phyloP scores from a whole-genome alignment of 2,329 filamentous ascomycete genomes.

The Aspergillus tamarii region DNA sequence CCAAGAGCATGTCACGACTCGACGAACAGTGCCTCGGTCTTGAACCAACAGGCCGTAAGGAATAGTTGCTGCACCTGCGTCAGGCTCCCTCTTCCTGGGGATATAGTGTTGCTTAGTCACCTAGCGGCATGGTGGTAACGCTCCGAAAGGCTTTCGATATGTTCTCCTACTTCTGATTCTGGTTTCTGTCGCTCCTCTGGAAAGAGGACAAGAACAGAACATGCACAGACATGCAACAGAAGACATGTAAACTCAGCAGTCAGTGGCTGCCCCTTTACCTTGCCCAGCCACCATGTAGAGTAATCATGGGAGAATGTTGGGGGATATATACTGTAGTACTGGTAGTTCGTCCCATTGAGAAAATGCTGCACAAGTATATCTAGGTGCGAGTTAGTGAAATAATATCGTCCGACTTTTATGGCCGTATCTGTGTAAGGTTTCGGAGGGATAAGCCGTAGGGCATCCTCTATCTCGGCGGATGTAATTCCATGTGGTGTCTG shows the following conservation, averaged over 20 bases:
- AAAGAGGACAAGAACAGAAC: slow-evolving; percentile 49
- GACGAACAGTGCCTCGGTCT: slow-evolving; percentile 51
- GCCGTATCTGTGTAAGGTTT: slow-evolving; percentile 43
- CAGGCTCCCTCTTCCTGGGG: slow-evolving; percentile 49
- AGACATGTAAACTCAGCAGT: slow-evolving; percentile 52
- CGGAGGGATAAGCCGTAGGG: slow-evolving; percentile 36
- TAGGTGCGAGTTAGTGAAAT: slow-evolving; percentile 18
- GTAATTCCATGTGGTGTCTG: slow-evolving; percentile 11
- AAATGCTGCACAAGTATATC: slow-evolving; percentile 54
- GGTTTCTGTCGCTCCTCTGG: slow-evolving; percentile 43
- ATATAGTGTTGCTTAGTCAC: slow-evolving; percentile 47
- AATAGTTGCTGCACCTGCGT: slow-evolving; percentile 56
- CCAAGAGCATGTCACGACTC: slow-evolving; percentile 54
- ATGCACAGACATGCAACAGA: slow-evolving; percentile 51
- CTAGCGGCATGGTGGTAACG: slow-evolving; percentile 49
- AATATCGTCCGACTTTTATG: neutral
- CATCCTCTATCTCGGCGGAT: slow-evolving; percentile 37
- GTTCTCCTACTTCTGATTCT: slow-evolving; percentile 50
- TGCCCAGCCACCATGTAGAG: slow-evolving; percentile 50
- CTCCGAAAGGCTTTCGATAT: slow-evolving; percentile 42
- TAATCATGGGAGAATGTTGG: slow-evolving; percentile 51
- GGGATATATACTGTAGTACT: slow-evolving; percentile 52
- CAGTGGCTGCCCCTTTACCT: slow-evolving; percentile 36
- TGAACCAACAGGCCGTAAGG: slow-evolving; percentile 51
- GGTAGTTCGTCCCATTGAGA: slow-evolving; percentile 49